Evolutionary conservation across 768 basidiomycete species (phyloP).

Genomic region (Mycena filopes): DNA sequence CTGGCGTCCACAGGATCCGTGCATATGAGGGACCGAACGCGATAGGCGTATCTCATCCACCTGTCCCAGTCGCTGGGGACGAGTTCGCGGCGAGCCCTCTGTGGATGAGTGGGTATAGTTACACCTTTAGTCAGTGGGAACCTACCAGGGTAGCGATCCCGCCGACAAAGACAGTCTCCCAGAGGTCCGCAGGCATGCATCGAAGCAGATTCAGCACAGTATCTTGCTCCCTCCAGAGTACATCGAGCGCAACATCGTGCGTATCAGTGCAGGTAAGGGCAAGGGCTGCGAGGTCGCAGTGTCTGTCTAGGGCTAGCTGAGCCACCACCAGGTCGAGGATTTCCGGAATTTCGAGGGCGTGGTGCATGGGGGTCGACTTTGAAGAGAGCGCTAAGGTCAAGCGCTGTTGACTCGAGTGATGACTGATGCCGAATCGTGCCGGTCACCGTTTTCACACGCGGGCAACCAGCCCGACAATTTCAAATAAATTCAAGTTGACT

Average conservation of each 20-base stretch:
- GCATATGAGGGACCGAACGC: not conserved
- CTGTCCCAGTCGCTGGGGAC: constrained; percentile 1
- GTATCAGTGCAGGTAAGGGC: not conserved
- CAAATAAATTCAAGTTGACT: too few species aligned
- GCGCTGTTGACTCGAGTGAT: too few species aligned
- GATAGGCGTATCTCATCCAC: not conserved
- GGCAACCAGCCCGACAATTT: too few species aligned
- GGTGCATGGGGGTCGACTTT: too few species aligned
- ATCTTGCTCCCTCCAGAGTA: not conserved
- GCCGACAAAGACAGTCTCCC: not conserved
- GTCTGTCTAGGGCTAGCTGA: not conserved
- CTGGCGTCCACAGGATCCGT: not conserved
- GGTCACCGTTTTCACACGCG: too few species aligned
- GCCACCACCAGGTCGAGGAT: not conserved
- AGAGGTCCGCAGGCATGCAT: constrained; percentile 9
- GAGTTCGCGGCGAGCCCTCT: not conserved
- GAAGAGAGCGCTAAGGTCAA: too few species aligned
- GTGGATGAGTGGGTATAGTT: too few species aligned
- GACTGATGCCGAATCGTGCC: too few species aligned
- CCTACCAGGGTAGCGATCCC: not conserved
- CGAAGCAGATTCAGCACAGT: not conserved
- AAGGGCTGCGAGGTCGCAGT: not conserved
- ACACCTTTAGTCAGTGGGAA: too few species aligned
- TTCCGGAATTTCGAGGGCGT: not conserved
- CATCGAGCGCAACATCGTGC: not conserved